A percentile compares a stretch with the other conserved stretches of the same genome.
These are phyloP conservation scores for Polyrhizophydium stewartii DNA, from an alignment of 371 early-diverging fungal species.

Conservation along the genomic window DNA sequence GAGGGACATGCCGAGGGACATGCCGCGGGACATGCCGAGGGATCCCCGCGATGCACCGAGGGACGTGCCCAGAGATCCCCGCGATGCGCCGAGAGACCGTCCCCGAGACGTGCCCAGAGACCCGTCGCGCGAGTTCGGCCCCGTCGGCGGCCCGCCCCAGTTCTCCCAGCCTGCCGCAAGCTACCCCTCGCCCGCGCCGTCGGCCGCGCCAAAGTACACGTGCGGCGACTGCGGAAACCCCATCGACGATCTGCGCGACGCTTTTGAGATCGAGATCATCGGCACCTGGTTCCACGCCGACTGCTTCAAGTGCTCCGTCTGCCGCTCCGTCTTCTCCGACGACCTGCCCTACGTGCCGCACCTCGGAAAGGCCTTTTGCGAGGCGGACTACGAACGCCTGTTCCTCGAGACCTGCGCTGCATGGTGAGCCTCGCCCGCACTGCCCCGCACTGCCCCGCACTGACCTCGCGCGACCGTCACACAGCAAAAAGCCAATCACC, in stretches of 20 bases:
- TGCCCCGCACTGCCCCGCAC: slow-evolving; percentile 18
- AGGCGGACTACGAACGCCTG: slow-evolving; percentile 51
- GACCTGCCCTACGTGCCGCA: slow-evolving; percentile 21
- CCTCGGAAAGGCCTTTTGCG: slow-evolving; percentile 30
- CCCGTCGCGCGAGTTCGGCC: no score
- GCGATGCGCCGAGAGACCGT: no score
- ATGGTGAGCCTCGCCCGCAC: slow-evolving; percentile 38
- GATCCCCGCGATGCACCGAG: no score
- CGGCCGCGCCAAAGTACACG: neutral
- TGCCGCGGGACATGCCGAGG: no score
- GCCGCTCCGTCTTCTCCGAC: slow-evolving; percentile 27
- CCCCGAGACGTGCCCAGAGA: no score
- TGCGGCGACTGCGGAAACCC: slow-evolving; percentile 15
- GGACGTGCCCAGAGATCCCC: no score
- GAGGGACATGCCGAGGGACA: no score
- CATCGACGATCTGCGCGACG: slow-evolving; percentile 22
- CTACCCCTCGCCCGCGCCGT: no score
- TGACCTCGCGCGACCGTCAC: no score
- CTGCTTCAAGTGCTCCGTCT: slow-evolving; percentile 17
- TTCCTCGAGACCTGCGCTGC: slow-evolving; percentile 46
- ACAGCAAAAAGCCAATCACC: slow-evolving; percentile 48
- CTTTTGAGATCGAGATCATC: slow-evolving; percentile 28
- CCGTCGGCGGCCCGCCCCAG: no score
- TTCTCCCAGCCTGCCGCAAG: no score
- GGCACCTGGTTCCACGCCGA: slow-evolving; percentile 14